Conservation (phyloP, 768 basidiomycete species). For the Boletus subcaerulescens region DNA sequence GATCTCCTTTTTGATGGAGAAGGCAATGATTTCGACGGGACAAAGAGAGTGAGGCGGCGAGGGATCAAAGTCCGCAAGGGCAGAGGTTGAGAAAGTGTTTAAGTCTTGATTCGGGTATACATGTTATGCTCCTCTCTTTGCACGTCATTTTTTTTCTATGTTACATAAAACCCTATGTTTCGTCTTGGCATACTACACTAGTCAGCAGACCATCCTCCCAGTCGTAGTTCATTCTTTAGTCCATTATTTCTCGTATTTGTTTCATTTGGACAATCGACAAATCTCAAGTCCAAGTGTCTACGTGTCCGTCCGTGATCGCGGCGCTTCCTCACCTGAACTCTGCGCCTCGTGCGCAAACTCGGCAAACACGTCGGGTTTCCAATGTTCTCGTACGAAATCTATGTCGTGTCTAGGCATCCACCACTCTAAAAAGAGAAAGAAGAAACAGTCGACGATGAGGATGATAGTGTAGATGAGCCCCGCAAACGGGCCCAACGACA, state of each 20-base stretch:
- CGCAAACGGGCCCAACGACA: slow-evolving; percentile 73
- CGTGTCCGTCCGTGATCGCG: background rate
- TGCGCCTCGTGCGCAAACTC: slow-evolving; percentile 11
- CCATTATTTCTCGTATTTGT: slow-evolving; percentile 21
- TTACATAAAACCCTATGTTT: background rate
- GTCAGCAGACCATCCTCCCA: background rate
- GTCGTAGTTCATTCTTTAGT: slow-evolving; percentile 12
- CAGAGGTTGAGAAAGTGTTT: slow-evolving; percentile 9
- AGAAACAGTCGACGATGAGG: slow-evolving; percentile 83
- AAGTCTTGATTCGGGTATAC: background rate
- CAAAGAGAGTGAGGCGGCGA: slow-evolving; percentile 22
- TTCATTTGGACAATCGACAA: slow-evolving; percentile 6
- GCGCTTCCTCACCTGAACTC: background rate
- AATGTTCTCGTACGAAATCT: slow-evolving; percentile 68
- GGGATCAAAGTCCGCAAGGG: slow-evolving; percentile 23
- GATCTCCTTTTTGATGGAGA: slow-evolving; percentile 15
- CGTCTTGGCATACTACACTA: slow-evolving; percentile 3
- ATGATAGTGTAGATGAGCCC: slow-evolving; percentile 90
- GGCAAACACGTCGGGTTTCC: slow-evolving; percentile 42
- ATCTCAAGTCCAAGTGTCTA: background rate
- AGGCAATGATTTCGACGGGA: slow-evolving; percentile 22
- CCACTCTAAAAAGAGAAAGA: slow-evolving; percentile 83
- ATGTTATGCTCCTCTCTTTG: background rate
- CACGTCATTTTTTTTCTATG: background rate
- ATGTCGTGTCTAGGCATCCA: slow-evolving; percentile 74